Percentiles rank a stretch among this genome's conserved stretches.
These are phyloP conservation scores for Pseudocercospora pini-densiflorae DNA, from an alignment of 2,329 filamentous ascomycete genomes.

Conservation along the genomic window DNA sequence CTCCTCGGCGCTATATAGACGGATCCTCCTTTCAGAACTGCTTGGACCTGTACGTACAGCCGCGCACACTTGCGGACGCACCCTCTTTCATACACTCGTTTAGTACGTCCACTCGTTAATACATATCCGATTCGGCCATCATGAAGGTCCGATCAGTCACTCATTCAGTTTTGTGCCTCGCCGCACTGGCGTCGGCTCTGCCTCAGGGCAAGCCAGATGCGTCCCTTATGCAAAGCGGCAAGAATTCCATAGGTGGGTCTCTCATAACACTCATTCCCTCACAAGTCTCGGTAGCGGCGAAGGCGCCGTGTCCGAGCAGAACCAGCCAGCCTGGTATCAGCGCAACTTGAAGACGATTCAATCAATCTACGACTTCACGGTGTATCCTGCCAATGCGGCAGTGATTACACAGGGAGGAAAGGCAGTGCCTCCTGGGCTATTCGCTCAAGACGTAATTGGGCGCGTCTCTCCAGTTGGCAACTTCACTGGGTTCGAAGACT, in stretches of 20 bases:
- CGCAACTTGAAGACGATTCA: conserved; percentile 47
- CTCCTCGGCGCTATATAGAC: conserved; percentile 20
- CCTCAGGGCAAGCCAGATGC: conserved; percentile 6
- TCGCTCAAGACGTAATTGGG: conserved; percentile 45
- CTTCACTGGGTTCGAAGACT: conserved; percentile 49
- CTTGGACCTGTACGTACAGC: conserved; percentile 15
- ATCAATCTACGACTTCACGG: conserved; percentile 48
- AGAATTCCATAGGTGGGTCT: not conserved
- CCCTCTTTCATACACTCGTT: conserved; percentile 19
- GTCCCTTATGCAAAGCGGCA: not conserved
- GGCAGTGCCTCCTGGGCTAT: conserved; percentile 46
- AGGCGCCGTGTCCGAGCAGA: conserved; percentile 1
- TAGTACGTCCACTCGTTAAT: conserved; percentile 17
- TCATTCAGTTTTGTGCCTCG: conserved; percentile 24
- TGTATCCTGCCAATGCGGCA: conserved; percentile 46
- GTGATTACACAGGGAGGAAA: conserved; percentile 42
- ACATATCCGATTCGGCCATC: conserved; percentile 12
- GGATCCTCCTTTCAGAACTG: conserved; percentile 2
- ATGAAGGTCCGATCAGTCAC: conserved; percentile 23
- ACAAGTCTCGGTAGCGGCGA: not conserved
- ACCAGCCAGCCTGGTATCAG: conserved; percentile 17
- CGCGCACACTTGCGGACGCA: conserved; percentile 15
- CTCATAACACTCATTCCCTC: not conserved
- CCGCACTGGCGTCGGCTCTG: conserved; percentile 19
- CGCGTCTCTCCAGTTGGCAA: conserved; percentile 50